Conservation (phyloP, 495 filamentous ascomycete genomes). For the Aspergillus incahuasiensis region DNA sequence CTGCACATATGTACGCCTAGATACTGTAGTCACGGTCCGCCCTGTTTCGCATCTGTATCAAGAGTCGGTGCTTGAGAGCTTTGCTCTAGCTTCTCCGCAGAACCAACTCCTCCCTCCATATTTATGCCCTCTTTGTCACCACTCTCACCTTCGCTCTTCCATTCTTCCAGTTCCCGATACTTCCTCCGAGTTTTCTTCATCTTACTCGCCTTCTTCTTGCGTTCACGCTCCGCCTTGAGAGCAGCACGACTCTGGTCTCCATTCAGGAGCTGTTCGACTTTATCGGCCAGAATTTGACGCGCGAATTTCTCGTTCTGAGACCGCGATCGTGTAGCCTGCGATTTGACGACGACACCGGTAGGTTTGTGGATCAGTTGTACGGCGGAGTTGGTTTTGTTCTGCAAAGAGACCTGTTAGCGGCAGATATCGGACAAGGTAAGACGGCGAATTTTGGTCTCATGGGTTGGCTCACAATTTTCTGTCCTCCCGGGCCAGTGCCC, state of each 20-base stretch:
- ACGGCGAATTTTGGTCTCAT: neutral
- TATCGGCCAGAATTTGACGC: constrained; percentile 68
- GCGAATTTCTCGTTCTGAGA: constrained; percentile 88
- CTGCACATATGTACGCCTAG: no score
- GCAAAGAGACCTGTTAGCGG: neutral
- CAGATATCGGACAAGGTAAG: neutral
- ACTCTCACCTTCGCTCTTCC: constrained; percentile 42
- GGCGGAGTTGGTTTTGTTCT: constrained; percentile 97
- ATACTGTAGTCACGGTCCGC: neutral
- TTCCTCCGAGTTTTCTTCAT: constrained; percentile 64
- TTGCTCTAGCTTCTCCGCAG: neutral
- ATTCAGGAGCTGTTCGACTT: constrained; percentile 63
- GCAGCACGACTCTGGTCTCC: constrained; percentile 55
- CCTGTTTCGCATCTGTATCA: neutral
- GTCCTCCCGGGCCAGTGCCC: constrained; percentile 88
- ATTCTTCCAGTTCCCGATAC: constrained; percentile 51
- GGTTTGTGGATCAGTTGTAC: constrained; percentile 90
- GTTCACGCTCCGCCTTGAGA: constrained; percentile 49
- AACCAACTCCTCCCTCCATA: neutral
- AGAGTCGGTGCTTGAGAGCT: neutral
- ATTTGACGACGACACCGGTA: constrained; percentile 87
- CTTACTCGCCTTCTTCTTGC: constrained; percentile 62
- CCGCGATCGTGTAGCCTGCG: constrained; percentile 81
- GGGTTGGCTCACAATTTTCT: constrained; percentile 65
- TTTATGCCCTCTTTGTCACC: constrained; percentile 2